A percentile compares a stretch with the other conserved stretches of the same genome.
These are phyloP conservation scores for Beauveria sp. DNA, from an alignment of 2,329 filamentous ascomycete species.

Conservation along the genomic window DNA sequence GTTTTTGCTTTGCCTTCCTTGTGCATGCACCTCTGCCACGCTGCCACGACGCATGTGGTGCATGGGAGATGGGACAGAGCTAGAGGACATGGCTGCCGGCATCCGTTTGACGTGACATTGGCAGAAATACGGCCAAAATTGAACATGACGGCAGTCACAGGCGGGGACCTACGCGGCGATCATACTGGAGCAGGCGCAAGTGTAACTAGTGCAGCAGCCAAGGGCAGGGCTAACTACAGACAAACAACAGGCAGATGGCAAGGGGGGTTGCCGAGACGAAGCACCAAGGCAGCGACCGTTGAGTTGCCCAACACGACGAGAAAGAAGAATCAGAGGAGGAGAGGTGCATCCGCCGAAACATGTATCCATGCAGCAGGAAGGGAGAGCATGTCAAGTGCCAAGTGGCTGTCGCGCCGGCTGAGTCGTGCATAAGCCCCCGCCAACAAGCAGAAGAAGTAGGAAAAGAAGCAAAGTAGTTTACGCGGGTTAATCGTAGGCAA, in stretches of 20 bases:
- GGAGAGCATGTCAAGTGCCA: background rate
- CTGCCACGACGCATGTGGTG: background rate
- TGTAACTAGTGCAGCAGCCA: background rate
- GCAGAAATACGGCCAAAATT: background rate
- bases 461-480: background rate
- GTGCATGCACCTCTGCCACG: background rate
- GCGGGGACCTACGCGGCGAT: background rate
- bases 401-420: background rate
- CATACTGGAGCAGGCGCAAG: background rate
- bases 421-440: background rate
- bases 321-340: background rate
- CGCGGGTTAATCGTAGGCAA: too few species aligned
- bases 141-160: background rate
- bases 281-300: background rate
- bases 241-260: background rate
- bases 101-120: background rate
- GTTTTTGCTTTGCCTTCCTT: background rate
- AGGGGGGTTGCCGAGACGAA: background rate
- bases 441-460: background rate
- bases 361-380: background rate
- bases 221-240: background rate
- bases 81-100: background rate
- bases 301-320: background rate
- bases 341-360: background rate
- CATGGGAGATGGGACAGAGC: background rate